Evolutionary conservation across 768 basidiomycete species (phyloP).

Genomic region (Podaxis pistillaris): DNA sequence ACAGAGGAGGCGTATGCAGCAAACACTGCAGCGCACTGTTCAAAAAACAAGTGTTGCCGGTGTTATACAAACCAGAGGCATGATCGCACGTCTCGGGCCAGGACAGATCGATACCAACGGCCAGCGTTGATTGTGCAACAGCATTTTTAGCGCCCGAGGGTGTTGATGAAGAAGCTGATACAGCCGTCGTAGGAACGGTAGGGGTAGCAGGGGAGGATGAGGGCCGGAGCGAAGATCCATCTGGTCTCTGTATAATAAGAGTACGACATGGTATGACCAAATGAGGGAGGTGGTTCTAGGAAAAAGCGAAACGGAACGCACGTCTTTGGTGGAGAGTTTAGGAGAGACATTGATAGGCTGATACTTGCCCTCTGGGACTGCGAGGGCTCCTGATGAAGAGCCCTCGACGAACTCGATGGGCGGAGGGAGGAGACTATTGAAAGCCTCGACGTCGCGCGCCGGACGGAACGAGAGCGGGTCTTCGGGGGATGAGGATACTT

Average conservation of each 20-base stretch:
- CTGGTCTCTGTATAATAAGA: slow-evolving; percentile 17
- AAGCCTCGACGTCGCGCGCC: slow-evolving; percentile 68
- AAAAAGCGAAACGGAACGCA: slow-evolving; percentile 36
- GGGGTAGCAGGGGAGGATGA: slow-evolving; percentile 7
- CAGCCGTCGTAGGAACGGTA: slow-evolving; percentile 16
- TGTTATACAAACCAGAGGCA: slow-evolving; percentile 75
- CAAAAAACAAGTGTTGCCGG: slow-evolving; percentile 93
- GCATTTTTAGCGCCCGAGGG: slow-evolving; percentile 26
- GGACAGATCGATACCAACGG: slow-evolving; percentile 54
- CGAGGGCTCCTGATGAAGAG: slow-evolving; percentile 73
- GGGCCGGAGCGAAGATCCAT: background rate
- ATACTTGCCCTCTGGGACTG: slow-evolving; percentile 73
- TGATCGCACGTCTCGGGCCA: slow-evolving; percentile 54
- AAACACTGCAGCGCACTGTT: slow-evolving; percentile 95
- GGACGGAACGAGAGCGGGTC: slow-evolving; percentile 59
- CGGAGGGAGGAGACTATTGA: slow-evolving; percentile 78
- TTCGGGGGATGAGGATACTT: slow-evolving; percentile 49
- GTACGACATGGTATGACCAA: slow-evolving; percentile 1
- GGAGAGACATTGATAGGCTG: slow-evolving; percentile 76
- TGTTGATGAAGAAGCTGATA: slow-evolving; percentile 24
- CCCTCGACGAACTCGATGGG: slow-evolving; percentile 83
- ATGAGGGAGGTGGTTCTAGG: background rate
- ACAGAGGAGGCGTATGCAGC: slow-evolving; percentile 86
- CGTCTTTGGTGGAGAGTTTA: slow-evolving; percentile 41
- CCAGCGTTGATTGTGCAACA: slow-evolving; percentile 22